Evolutionary conservation across 805 yeast genomes (phyloP).

Genomic region (Yarrowia phangngaensis): DNA sequence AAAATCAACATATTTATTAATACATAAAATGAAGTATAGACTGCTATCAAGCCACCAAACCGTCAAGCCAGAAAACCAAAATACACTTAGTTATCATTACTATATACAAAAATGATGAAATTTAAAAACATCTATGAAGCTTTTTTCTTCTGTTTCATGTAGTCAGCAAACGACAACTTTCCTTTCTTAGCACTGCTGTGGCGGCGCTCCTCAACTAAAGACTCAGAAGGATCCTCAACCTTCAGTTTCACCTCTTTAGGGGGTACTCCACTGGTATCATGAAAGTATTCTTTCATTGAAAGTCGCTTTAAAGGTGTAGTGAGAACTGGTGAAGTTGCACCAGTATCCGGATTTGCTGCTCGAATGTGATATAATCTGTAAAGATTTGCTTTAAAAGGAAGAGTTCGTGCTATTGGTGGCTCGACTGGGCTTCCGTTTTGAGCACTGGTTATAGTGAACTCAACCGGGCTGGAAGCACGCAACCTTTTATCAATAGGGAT

Average conservation of each 20-base stretch:
- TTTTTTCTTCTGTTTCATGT: slow-evolving; percentile 21
- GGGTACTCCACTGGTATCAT: slow-evolving; percentile 2
- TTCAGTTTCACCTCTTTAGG: slow-evolving; percentile 11
- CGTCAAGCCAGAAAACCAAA: too few relatives aligned
- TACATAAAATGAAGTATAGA: slow-evolving; percentile 4
- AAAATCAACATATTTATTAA: slow-evolving; percentile 14
- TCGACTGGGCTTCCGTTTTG: background rate
- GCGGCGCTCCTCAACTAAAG: slow-evolving; percentile 6
- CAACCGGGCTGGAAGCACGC: background rate
- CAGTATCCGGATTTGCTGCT: background rate
- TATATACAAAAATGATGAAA: too few relatives aligned
- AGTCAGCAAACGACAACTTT: slow-evolving; percentile 22
- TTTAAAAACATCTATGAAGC: slow-evolving; percentile 5
- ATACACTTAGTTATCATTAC: too few relatives aligned
- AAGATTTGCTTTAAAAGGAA: slow-evolving; percentile 15
- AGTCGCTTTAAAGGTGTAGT: slow-evolving; percentile 14
- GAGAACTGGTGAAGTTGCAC: slow-evolving; percentile 5
- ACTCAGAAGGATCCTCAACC: slow-evolving; percentile 6
- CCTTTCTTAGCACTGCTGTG: slow-evolving; percentile 20
- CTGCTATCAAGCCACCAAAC: background rate
- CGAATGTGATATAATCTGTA: slow-evolving; percentile 9
- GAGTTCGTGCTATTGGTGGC: background rate
- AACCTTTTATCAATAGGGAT: slow-evolving; percentile 11
- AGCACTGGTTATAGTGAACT: too few relatives aligned
- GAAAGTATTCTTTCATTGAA: slow-evolving; percentile 13